phyloP scores from a whole-genome alignment of 108 stramenopile genomes.

The Skeletonema grethae region DNA sequence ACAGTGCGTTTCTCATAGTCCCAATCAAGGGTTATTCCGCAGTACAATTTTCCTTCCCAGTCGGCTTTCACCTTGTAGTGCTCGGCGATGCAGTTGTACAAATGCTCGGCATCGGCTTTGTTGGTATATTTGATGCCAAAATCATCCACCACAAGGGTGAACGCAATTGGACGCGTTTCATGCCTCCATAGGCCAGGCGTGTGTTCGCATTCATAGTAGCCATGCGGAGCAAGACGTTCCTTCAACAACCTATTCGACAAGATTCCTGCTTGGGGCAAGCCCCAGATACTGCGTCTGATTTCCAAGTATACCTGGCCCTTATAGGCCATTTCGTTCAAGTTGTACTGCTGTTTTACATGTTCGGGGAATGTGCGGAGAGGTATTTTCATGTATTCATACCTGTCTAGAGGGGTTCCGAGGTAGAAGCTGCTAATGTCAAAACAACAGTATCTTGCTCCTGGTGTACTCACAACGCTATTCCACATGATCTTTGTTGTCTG shows the following conservation, averaged over 20 bases:
- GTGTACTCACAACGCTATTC: too few species aligned
- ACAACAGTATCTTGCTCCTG: background rate
- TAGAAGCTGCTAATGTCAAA: conserved; percentile 53
- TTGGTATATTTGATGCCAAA: conserved; percentile 36
- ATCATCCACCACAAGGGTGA: conserved; percentile 40
- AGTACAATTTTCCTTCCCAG: conserved; percentile 30
- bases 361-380: conserved; percentile 10
- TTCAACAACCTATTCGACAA: conserved; percentile 23
- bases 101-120: conserved; percentile 6
- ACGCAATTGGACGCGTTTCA: conserved; percentile 5
- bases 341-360: conserved; percentile 49
- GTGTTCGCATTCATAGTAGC: conserved; percentile 27
- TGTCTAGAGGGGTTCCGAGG: conserved; percentile 35
- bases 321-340: conserved; percentile 1
- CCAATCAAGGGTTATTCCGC: conserved; percentile 51
- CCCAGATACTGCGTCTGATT: conserved; percentile 50
- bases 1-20: conserved; percentile 38
- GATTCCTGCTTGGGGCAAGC: conserved; percentile 54
- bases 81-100: background rate
- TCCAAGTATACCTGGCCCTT: conserved; percentile 14
- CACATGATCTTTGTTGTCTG: too few species aligned
- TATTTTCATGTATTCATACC: conserved; percentile 47
- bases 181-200: conserved; percentile 58
- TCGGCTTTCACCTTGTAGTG: conserved; percentile 26
- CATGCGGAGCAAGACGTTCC: conserved; percentile 8